phyloP scores from a whole-genome alignment of 1,284 basidiomycete species.

The Phlebopus sp. region DNA sequence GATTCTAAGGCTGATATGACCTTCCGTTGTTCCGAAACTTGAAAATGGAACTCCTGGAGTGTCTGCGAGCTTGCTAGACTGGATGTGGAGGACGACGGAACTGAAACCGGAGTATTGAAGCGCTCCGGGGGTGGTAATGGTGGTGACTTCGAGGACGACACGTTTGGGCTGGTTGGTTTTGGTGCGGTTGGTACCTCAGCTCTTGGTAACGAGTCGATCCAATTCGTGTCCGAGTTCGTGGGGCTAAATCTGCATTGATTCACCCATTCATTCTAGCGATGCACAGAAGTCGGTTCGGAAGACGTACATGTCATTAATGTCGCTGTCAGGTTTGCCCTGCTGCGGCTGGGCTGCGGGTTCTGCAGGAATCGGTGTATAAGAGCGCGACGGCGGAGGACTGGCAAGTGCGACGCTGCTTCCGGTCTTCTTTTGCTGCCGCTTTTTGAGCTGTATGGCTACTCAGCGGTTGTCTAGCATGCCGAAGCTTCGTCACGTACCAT shows the following conservation, averaged over 20 bases:
- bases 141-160: slow-evolving; percentile 16
- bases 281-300: background rate
- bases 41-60: slow-evolving; percentile 14
- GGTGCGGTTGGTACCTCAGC: slow-evolving; percentile 34
- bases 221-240: slow-evolving; percentile 44
- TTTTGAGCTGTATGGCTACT: slow-evolving; percentile 55
- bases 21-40: slow-evolving; percentile 20
- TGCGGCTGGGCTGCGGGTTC: slow-evolving; percentile 29
- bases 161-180: slow-evolving; percentile 8
- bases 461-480: slow-evolving; percentile 9
- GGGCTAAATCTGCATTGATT: slow-evolving; percentile 36
- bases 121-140: slow-evolving; percentile 16
- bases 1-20: slow-evolving; percentile 12
- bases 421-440: slow-evolving; percentile 67
- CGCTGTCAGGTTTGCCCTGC: slow-evolving; percentile 36
- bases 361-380: slow-evolving; percentile 46
- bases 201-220: slow-evolving; percentile 58
- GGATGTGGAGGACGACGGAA: slow-evolving; percentile 2
- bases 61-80: slow-evolving; percentile 5
- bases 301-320: slow-evolving; percentile 54
- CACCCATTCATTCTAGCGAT: background rate
- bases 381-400: slow-evolving; percentile 49
- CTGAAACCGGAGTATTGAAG: slow-evolving; percentile 7
- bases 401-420: slow-evolving; percentile 29
- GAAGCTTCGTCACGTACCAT: slow-evolving; percentile 46